These are phyloP conservation scores for Brachypodium distachyon DNA, from an alignment of 202 grass and related monocot species.

Conservation along the genomic window DNA sequence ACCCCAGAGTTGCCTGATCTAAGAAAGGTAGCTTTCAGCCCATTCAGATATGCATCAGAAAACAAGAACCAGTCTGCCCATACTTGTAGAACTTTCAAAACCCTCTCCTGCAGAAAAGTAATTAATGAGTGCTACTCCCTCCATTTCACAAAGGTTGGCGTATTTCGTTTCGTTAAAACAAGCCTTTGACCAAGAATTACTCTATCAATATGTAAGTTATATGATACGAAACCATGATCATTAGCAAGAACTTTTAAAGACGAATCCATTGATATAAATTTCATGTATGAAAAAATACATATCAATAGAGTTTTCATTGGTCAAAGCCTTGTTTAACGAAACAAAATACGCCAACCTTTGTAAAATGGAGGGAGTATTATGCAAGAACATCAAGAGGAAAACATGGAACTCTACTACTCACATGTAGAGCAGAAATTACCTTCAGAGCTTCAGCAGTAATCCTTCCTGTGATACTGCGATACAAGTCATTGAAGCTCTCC, in stretches of 20 bases:
- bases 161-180: too few relatives aligned
- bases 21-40: slow-evolving; percentile 84
- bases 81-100: slow-evolving; percentile 95
- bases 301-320: too few relatives aligned
- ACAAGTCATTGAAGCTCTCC: slow-evolving; percentile 96
- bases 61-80: slow-evolving; percentile 99
- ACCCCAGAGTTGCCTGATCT: slow-evolving; percentile 83
- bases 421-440: slow-evolving; percentile 29
- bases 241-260: too few relatives aligned
- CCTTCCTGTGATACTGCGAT: slow-evolving; percentile 82
- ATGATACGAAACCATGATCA: too few relatives aligned
- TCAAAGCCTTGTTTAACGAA: too few relatives aligned
- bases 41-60: slow-evolving; percentile 98
- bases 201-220: too few relatives aligned
- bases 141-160: too few relatives aligned
- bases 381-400: slow-evolving; percentile 11
- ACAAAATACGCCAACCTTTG: too few relatives aligned
- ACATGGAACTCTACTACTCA: background rate
- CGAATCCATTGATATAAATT: too few relatives aligned
- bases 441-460: slow-evolving; percentile 99
- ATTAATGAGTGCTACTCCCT: slow-evolving; percentile 22
- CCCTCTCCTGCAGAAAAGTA: slow-evolving; percentile 69
- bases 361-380: too few relatives aligned
- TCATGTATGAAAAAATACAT: too few relatives aligned
- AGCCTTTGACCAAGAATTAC: too few relatives aligned